phyloP scores from a whole-genome alignment of 768 basidiomycete genomes.

The Hortiboletus campestris region DNA sequence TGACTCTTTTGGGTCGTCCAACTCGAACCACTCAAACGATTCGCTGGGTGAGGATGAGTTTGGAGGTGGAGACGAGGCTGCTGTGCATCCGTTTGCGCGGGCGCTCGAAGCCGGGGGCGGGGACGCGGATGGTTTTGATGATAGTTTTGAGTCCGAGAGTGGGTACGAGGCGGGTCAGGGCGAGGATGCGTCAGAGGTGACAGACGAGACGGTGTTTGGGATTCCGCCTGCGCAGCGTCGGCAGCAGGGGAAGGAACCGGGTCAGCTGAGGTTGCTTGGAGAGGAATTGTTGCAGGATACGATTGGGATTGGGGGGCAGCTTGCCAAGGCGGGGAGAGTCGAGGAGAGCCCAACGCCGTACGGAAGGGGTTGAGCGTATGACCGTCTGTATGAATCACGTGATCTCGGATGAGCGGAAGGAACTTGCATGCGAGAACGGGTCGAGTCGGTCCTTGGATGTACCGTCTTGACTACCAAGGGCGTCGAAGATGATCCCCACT shows the following conservation, averaged over 20 bases:
- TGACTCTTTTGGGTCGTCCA: slow-evolving; percentile 43
- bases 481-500: slow-evolving; percentile 29
- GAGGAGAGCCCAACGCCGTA: slow-evolving; percentile 68
- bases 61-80: slow-evolving; percentile 36
- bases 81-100: slow-evolving; percentile 62
- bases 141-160: slow-evolving; percentile 48
- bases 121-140: slow-evolving; percentile 49
- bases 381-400: slow-evolving; percentile 12
- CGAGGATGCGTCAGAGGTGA: slow-evolving; percentile 24
- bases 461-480: background rate
- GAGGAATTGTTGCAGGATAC: slow-evolving; percentile 63
- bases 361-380: slow-evolving; percentile 19
- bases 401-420: slow-evolving; percentile 24
- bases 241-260: slow-evolving; percentile 24
- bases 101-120: slow-evolving; percentile 29
- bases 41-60: slow-evolving; percentile 47
- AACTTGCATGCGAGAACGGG: slow-evolving; percentile 12
- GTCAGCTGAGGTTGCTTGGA: slow-evolving; percentile 56
- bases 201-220: slow-evolving; percentile 74
- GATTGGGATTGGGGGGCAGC: slow-evolving; percentile 54
- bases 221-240: slow-evolving; percentile 52
- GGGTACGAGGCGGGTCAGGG: slow-evolving; percentile 24
- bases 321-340: slow-evolving; percentile 45
- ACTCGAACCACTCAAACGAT: slow-evolving; percentile 59
- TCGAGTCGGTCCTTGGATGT: background rate